Evolutionary conservation across 176 grass and related monocot genomes (phyloP).

Genomic region (Lolium multiflorum): DNA sequence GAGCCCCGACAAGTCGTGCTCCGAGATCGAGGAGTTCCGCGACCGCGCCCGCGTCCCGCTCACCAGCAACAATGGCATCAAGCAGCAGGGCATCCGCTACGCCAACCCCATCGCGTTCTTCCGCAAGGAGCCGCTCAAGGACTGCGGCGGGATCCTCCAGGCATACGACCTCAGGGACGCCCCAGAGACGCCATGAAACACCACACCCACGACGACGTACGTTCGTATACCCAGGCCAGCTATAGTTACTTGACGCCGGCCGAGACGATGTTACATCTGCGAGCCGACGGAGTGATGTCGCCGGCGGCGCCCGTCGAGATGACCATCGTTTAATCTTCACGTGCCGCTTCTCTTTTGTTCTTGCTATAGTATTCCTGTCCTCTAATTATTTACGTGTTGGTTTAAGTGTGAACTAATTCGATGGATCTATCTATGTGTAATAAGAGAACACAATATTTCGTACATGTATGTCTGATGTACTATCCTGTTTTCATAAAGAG

Average conservation of each 20-base stretch:
- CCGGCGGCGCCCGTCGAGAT: not conserved
- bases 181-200: slow-evolving; percentile 37
- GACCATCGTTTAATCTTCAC: not conserved
- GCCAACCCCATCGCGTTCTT: slow-evolving; percentile 71
- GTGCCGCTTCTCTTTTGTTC: not conserved
- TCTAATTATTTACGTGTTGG: not conserved
- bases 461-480: not conserved
- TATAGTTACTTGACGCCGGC: not conserved
- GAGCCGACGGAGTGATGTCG: not conserved
- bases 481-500: not conserved
- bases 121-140: slow-evolving; percentile 57
- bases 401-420: not conserved
- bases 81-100: slow-evolving; percentile 48
- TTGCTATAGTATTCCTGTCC: not conserved
- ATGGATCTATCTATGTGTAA: not conserved
- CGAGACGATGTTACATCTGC: not conserved
- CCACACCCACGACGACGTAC: not conserved
- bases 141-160: slow-evolving; percentile 54
- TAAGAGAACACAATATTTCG: not conserved
- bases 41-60: slow-evolving; percentile 61
- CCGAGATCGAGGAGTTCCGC: slow-evolving; percentile 50
- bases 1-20: slow-evolving; percentile 59
- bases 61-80: slow-evolving; percentile 64
- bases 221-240: not conserved
- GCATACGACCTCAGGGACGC: slow-evolving; percentile 61